Conservation (phyloP, 164 flowering plant species). For the Magnolia officinalis region DNA sequence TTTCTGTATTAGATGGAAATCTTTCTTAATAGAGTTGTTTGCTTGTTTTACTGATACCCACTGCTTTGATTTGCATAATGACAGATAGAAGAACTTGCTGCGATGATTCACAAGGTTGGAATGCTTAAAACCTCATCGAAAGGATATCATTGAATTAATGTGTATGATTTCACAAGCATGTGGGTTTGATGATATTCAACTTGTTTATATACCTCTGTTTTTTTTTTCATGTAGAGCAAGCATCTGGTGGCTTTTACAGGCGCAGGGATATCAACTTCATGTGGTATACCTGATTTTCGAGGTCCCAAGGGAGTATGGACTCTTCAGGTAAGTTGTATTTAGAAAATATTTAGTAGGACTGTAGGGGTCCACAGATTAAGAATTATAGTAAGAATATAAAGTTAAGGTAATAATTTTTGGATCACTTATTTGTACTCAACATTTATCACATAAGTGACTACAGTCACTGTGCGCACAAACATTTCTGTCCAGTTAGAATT, state of each 20-base stretch:
- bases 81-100: constrained; percentile 72
- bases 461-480: not conserved
- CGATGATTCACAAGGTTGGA: constrained; percentile 61
- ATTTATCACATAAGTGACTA: no score
- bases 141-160: not conserved
- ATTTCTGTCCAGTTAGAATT: not conserved
- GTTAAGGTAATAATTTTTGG: no score
- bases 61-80: constrained; percentile 10
- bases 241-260: constrained; percentile 98
- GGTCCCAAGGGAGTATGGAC: constrained; percentile 99
- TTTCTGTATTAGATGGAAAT: not conserved
- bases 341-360: not conserved
- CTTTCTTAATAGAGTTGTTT: not conserved
- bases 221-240: constrained; percentile 68
- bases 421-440: no score
- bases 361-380: not conserved
- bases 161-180: not conserved
- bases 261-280: constrained; percentile 98
- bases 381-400: not conserved
- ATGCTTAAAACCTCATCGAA: not conserved
- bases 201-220: not conserved
- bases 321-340: constrained; percentile 59
- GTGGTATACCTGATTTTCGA: constrained; percentile 99
- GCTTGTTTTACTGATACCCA: constrained; percentile 3
- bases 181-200: not conserved